Percentiles rank a stretch among this genome's conserved stretches.
These are phyloP conservation scores for Candida orba DNA, from an alignment of 805 yeast genomes.

Conservation along the genomic window DNA sequence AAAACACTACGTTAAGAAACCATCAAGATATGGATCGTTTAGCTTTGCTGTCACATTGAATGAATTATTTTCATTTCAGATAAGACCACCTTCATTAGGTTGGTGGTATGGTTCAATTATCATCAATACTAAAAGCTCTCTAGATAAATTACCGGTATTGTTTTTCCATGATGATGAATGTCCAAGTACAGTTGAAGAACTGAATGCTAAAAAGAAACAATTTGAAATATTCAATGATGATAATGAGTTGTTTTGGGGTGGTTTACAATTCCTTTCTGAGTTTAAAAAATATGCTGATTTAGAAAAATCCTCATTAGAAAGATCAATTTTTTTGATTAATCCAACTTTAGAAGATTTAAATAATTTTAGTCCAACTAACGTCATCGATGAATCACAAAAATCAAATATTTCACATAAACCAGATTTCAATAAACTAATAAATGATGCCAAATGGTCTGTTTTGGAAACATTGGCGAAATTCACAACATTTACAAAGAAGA, in stretches of 20 bases:
- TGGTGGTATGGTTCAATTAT: slow-evolving; percentile 91
- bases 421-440: slow-evolving; percentile 42
- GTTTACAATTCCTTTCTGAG: slow-evolving; percentile 59
- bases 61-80: slow-evolving; percentile 70
- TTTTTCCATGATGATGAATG: slow-evolving; percentile 91
- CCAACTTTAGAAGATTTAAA: slow-evolving; percentile 50
- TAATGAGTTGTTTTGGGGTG: slow-evolving; percentile 81
- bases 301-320: slow-evolving; percentile 65
- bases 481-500: slow-evolving; percentile 46
- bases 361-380: slow-evolving; percentile 26
- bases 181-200: slow-evolving; percentile 62
- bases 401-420: slow-evolving; percentile 2
- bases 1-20: slow-evolving; percentile 39
- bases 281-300: slow-evolving; percentile 51
- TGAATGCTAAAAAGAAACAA: slow-evolving; percentile 48
- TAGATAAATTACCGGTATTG: slow-evolving; percentile 68
- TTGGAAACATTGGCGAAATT: slow-evolving; percentile 79
- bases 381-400: slow-evolving; percentile 12
- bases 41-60: slow-evolving; percentile 59
- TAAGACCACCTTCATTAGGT: slow-evolving; percentile 75
- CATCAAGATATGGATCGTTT: slow-evolving; percentile 44
- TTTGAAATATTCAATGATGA: slow-evolving; percentile 68
- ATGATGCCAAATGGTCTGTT: slow-evolving; percentile 77
- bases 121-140: slow-evolving; percentile 53
- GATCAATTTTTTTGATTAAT: slow-evolving; percentile 66